Percentiles rank a stretch among this genome's conserved stretches.
Evolutionary conservation across 306 rosid genomes (phyloP).

Genomic region (Hylodesmum podocarpum): DNA sequence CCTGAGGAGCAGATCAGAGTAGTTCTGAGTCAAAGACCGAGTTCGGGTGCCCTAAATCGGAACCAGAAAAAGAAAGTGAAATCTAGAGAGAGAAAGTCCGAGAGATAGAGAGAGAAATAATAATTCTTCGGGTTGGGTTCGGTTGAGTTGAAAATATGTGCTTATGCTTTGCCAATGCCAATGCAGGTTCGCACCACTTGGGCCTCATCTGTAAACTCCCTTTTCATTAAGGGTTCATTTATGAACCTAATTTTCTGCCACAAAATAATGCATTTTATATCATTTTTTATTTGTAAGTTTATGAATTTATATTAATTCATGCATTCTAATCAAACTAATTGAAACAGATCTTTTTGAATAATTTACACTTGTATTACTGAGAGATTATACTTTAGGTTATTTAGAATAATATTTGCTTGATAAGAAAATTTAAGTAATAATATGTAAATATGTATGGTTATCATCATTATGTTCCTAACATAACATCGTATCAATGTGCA

Average conservation of each 20-base stretch:
- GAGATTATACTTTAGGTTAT: no score
- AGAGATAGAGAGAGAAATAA: background rate
- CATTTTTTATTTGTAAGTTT: no score
- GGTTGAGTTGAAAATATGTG: background rate
- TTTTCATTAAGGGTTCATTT: background rate
- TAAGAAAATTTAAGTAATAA: no score
- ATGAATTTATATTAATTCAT: no score
- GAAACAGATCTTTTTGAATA: no score
- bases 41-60: slow-evolving; percentile 40
- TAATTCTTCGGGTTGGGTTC: background rate
- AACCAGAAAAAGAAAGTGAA: background rate
- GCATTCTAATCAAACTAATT: no score
- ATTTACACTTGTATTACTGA: no score
- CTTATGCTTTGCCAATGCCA: background rate
- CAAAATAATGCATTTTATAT: background rate
- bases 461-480: no score
- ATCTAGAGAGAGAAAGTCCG: background rate
- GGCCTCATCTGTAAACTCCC: background rate
- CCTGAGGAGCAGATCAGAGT: slow-evolving; percentile 49
- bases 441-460: no score
- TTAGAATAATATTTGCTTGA: no score
- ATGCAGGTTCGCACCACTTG: background rate
- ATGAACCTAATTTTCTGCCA: background rate
- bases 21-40: slow-evolving; percentile 46
- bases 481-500: no score